These are phyloP conservation scores for Circinella minor DNA, from an alignment of 371 early-diverging fungal species.

Conservation along the genomic window DNA sequence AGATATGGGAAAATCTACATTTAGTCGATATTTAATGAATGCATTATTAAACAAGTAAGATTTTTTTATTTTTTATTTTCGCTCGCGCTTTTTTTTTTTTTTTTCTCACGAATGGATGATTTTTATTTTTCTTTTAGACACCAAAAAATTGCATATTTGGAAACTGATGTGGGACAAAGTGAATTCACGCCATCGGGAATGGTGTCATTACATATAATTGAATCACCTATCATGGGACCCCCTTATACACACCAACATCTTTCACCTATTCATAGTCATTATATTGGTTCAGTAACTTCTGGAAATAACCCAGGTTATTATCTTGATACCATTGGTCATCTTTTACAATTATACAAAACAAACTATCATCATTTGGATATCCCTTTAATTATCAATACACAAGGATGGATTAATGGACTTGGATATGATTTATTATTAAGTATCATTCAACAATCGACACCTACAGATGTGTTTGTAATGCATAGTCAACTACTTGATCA, in stretches of 20 bases:
- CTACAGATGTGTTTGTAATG: conserved; percentile 60
- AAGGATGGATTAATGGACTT: conserved; percentile 84
- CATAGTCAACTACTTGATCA: conserved; percentile 1
- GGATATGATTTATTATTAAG: conserved; percentile 73
- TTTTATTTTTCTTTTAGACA: conserved; percentile 26
- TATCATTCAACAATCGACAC: conserved; percentile 52
- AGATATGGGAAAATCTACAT: conserved; percentile 83
- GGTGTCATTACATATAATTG: conserved; percentile 70
- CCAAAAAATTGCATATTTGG: conserved; percentile 70
- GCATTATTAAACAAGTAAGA: conserved; percentile 64
- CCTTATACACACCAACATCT: conserved; percentile 74
- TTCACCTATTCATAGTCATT: conserved; percentile 62
- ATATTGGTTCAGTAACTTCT: conserved; percentile 70
- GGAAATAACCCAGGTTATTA: conserved; percentile 74
- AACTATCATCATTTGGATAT: conserved; percentile 27
- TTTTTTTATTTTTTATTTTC: too few species aligned
- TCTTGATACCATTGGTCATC: conserved; percentile 58
- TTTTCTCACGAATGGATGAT: neutral
- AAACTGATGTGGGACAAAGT: conserved; percentile 84
- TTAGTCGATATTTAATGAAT: conserved; percentile 69
- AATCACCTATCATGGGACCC: conserved; percentile 73
- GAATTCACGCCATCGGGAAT: conserved; percentile 79
- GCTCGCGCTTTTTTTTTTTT: neutral
- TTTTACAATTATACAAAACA: conserved; percentile 56
- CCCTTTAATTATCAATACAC: conserved; percentile 83